Evolutionary conservation across 257 asterid genomes (phyloP).

Genomic region (Solanum sejunctum): DNA sequence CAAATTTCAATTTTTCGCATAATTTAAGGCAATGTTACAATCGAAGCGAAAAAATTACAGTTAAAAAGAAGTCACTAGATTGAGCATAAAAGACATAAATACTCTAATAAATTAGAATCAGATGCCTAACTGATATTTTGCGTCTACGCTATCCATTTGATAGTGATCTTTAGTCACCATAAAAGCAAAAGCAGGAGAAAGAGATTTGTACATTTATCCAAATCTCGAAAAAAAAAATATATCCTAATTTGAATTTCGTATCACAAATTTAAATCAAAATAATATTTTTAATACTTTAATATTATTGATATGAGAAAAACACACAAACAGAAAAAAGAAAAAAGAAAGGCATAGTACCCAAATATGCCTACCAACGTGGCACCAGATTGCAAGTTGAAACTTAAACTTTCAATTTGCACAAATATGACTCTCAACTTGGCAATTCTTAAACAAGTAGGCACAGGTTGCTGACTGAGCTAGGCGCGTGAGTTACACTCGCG

Average conservation of each 20-base stretch:
- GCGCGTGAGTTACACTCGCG: no score
- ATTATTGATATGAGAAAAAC: not conserved
- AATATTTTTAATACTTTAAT: not conserved
- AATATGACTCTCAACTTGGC: no score
- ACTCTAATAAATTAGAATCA: not conserved
- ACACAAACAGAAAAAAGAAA: not conserved
- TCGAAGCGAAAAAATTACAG: not conserved
- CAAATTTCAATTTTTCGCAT: not conserved
- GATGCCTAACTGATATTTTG: not conserved
- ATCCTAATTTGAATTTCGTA: not conserved
- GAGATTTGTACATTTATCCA: not conserved
- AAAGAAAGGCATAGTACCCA: no score
- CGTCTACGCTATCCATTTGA: not conserved
- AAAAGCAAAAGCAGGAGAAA: not conserved
- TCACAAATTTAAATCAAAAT: not conserved
- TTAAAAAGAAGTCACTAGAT: not conserved
- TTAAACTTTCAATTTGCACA: no score
- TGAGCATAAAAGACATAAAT: not conserved
- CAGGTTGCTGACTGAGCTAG: no score
- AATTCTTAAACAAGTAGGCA: no score
- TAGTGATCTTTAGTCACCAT: not conserved
- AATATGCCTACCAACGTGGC: no score
- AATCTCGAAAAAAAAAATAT: not conserved
- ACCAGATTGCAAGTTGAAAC: no score
- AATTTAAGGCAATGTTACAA: no score